Conservation (phyloP, 2,329 filamentous ascomycete species). For the Colletotrichum sp. region DNA sequence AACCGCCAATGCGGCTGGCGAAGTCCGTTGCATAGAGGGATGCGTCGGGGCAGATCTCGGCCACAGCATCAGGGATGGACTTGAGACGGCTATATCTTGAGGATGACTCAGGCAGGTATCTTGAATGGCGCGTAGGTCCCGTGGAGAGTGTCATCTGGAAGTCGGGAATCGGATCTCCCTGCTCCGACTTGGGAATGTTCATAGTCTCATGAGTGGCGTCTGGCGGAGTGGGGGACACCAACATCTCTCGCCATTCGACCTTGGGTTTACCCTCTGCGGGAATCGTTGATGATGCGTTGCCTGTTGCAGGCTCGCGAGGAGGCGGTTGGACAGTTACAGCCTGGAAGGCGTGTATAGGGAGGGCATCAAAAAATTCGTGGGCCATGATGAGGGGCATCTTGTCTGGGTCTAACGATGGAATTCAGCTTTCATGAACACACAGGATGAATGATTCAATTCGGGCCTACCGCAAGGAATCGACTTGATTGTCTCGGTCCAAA, state of each 20-base stretch:
- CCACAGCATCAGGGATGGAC: constrained; percentile 68
- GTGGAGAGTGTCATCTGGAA: constrained; percentile 86
- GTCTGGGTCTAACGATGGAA: constrained; percentile 52
- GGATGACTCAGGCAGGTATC: constrained; percentile 84
- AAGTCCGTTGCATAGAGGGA: constrained; percentile 82
- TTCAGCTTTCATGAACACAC: background rate
- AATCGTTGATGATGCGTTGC: constrained; percentile 37
- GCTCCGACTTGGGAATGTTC: constrained; percentile 55
- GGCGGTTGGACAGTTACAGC: constrained; percentile 56
- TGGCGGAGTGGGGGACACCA: constrained; percentile 72
- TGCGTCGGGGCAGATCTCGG: constrained; percentile 91
- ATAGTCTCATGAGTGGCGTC: constrained; percentile 58
- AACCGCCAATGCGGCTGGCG: constrained; percentile 82
- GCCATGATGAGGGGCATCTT: constrained; percentile 92
- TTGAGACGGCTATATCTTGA: constrained; percentile 79
- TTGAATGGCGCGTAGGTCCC: constrained; percentile 78
- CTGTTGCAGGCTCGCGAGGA: constrained; percentile 1
- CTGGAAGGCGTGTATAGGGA: constrained; percentile 95
- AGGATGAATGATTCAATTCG: background rate
- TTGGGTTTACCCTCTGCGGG: constrained; percentile 42
- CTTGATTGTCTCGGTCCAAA: constrained; percentile 90
- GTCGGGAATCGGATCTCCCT: constrained; percentile 67
- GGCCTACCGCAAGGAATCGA: constrained; percentile 73
- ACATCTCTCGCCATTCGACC: constrained; percentile 80
- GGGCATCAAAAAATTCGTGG: constrained; percentile 97